Base-by-base conservation (phyloP, 2,329 filamentous ascomycete species). In the Fusarium pseudograminearum region DNA sequence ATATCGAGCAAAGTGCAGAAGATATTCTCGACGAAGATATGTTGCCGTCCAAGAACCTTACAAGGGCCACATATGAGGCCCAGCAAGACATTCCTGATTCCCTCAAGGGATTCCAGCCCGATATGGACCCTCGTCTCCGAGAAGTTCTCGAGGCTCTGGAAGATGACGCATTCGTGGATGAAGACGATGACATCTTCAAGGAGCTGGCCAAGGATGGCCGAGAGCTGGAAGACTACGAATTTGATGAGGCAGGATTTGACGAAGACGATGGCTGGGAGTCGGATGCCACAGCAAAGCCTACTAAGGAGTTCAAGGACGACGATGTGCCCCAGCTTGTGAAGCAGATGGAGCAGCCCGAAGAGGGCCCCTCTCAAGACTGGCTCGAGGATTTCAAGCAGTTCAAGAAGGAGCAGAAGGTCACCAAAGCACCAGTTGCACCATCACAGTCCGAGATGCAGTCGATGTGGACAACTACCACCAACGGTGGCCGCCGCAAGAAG, bases 141-240 rank as follows among this genome's bases (percentile, higher is more conserved):
- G 96, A 99, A 79, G 94, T 94, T 7, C 82, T 99, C 26, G 94
- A 98, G 80, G 96, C 96, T 14, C 83, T 99, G 31, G 96, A 99
- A 50, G 96, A 99, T 76, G 96, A 99, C 26, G 95, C 92, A 4
- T 99, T 93, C 76, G 94, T 99, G 3, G 95, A 92, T 9, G 89
- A 94, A 24, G 88, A 95, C 36, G 93, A 96, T n/a, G 92, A 96
- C 57, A 82, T 98, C 53, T 98, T 99, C 79, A 88, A 87, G 45
- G 81, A 90, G 70, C 81, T 97, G 45, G 89, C 93, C 22, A 83
- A 87, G 74, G 89, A 91, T 58, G 89, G 88, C 1, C 83, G 87
- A 33, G 94, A 97, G 78, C 81, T 97, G 20, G 90, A 93, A n/a
- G 84, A 89, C 33, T 86, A 90, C 46, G 93, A 97, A 67, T 98